These are phyloP conservation scores for Sporothrix brunneoviolacea DNA, from an alignment of 2,329 filamentous ascomycete genomes.

Conservation along the genomic window DNA sequence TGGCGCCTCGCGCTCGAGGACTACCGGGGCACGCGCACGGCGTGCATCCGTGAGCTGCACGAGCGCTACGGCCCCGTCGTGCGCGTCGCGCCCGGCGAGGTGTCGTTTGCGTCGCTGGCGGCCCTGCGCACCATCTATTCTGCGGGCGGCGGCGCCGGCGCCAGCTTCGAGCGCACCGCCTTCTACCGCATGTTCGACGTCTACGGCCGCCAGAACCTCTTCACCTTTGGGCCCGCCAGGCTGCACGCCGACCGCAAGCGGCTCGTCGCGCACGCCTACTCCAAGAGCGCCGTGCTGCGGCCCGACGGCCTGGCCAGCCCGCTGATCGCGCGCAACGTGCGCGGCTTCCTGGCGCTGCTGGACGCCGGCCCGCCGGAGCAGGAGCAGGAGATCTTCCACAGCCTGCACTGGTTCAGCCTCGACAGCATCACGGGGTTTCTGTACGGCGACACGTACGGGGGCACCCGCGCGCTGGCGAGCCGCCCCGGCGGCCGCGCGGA, in stretches of 20 bases:
- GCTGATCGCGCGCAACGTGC: slow-evolving; percentile 25
- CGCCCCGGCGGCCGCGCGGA: too few relatives aligned
- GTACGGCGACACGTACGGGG: slow-evolving; percentile 37
- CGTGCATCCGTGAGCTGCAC: slow-evolving; percentile 36
- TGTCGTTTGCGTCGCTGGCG: slow-evolving; percentile 34
- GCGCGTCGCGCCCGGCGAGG: slow-evolving; percentile 40
- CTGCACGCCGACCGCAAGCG: slow-evolving; percentile 46
- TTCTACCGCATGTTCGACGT: slow-evolving; percentile 53
- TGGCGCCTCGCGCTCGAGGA: slow-evolving; percentile 41
- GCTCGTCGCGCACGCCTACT: slow-evolving; percentile 44
- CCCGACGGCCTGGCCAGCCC: slow-evolving; percentile 29
- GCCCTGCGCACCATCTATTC: slow-evolving; percentile 49
- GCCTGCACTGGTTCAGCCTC: slow-evolving; percentile 46
- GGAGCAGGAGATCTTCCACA: slow-evolving; percentile 38
- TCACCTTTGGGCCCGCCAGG: slow-evolving; percentile 39
- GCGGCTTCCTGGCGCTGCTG: slow-evolving; percentile 10
- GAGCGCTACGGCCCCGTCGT: slow-evolving; percentile 39
- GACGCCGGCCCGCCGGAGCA: slow-evolving; percentile 17
- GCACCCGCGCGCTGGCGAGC: slow-evolving; percentile 38
- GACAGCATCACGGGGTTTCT: slow-evolving; percentile 47
- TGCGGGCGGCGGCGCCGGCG: slow-evolving; percentile 46
- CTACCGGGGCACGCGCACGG: slow-evolving; percentile 36
- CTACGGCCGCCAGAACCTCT: slow-evolving; percentile 45
- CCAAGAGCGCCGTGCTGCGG: slow-evolving; percentile 39
- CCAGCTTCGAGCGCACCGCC: slow-evolving; percentile 39